Evolutionary conservation across 371 early-diverging fungal species (phyloP).

Genomic region (Mucor piriformis): DNA sequence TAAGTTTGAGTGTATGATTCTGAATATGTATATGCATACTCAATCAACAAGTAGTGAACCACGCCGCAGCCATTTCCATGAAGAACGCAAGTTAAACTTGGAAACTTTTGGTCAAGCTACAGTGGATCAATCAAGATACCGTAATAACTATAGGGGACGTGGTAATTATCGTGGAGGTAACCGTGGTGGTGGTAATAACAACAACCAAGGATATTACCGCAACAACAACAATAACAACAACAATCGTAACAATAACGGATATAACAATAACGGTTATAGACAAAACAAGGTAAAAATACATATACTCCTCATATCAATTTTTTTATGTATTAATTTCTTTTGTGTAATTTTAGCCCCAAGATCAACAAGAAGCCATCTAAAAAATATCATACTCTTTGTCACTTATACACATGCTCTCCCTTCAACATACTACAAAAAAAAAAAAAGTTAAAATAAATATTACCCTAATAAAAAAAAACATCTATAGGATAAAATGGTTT

Average conservation of each 20-base stretch:
- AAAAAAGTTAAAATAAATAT: too few relatives aligned
- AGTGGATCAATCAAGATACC: conserved; percentile 67
- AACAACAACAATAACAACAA: conserved; percentile 35
- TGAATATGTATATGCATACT: background rate
- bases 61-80: conserved; percentile 77
- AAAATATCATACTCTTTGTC: background rate
- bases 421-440: too few relatives aligned
- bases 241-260: conserved; percentile 29
- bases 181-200: conserved; percentile 4
- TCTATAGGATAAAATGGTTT: too few relatives aligned
- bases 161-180: conserved; percentile 53
- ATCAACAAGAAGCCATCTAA: conserved; percentile 7
- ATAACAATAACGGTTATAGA: conserved; percentile 20
- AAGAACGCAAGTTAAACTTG: conserved; percentile 88
- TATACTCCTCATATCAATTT: background rate
- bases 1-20: background rate
- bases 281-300: conserved; percentile 10
- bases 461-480: too few relatives aligned
- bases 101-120: conserved; percentile 95
- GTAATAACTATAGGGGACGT: conserved; percentile 59
- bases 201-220: conserved; percentile 40
- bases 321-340: too few relatives aligned
- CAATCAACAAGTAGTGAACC: conserved; percentile 36
- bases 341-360: background rate
- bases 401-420: too few relatives aligned